These are phyloP conservation scores for Xanthoceras sorbifolium DNA, from an alignment of 345 rosid species.

Conservation along the genomic window DNA sequence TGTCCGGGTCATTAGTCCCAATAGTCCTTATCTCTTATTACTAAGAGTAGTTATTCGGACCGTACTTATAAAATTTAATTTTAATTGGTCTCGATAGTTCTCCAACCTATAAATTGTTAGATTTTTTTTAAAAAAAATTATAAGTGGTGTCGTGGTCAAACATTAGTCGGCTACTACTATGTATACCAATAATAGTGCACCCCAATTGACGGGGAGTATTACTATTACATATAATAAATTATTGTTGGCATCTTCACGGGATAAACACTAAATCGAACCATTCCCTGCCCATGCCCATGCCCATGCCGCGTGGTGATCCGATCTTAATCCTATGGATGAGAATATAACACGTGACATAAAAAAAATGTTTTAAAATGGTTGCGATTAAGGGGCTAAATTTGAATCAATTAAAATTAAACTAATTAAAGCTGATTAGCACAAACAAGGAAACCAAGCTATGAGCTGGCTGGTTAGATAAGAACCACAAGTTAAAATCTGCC, in stretches of 20 bases:
- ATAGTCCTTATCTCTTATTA: too few relatives aligned
- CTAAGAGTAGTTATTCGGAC: too few relatives aligned
- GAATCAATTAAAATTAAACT: background rate
- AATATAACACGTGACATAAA: background rate
- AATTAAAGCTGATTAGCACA: constrained; percentile 2
- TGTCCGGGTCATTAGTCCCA: too few relatives aligned
- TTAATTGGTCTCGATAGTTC: too few relatives aligned
- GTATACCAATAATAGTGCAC: background rate
- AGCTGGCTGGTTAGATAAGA: constrained; percentile 48
- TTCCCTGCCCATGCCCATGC: too few relatives aligned
- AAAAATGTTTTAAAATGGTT: background rate
- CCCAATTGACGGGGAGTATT: background rate
- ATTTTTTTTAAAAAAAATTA: too few relatives aligned
- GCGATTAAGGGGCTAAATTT: background rate
- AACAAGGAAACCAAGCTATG: constrained; percentile 23
- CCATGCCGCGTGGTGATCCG: background rate
- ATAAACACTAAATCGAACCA: background rate
- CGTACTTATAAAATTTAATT: too few relatives aligned
- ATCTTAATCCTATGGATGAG: background rate
- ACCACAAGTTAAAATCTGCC: constrained; percentile 15
- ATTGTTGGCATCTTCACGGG: too few relatives aligned
- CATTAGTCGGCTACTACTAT: background rate
- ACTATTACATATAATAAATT: too few relatives aligned
- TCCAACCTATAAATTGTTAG: too few relatives aligned
- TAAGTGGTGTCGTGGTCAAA: too few relatives aligned